Evolutionary conservation across 768 basidiomycete genomes (phyloP).

Genomic region (Xerocomus potaroensis): DNA sequence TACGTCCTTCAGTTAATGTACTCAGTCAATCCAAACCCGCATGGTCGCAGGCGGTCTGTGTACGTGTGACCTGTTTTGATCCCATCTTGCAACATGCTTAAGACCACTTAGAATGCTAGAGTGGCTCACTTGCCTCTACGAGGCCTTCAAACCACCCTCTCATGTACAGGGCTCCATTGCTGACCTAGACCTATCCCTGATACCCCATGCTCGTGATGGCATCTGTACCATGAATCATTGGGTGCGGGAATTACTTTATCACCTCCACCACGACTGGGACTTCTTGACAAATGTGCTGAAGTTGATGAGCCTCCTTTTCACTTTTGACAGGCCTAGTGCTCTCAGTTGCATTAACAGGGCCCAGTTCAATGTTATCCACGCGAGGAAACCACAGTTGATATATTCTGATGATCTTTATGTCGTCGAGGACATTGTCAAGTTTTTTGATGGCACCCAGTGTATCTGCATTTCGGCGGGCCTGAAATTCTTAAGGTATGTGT

Average conservation of each 20-base stretch:
- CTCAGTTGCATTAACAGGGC: constrained; percentile 33
- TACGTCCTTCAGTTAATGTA: constrained; percentile 38
- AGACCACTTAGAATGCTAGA: constrained; percentile 1
- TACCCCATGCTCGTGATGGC: constrained; percentile 38
- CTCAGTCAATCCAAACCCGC: constrained; percentile 7
- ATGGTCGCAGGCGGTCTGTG: not conserved
- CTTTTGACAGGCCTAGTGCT: constrained; percentile 35
- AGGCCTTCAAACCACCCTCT: constrained; percentile 45
- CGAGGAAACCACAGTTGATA: constrained; percentile 1
- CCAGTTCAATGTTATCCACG: constrained; percentile 18
- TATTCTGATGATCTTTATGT: constrained; percentile 21
- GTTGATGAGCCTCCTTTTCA: constrained; percentile 34
- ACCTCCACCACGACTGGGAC: constrained; percentile 3
- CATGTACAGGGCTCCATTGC: constrained; percentile 42
- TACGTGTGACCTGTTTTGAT: not conserved
- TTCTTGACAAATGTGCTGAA: constrained; percentile 37
- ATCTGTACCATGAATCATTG: constrained; percentile 41
- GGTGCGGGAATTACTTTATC: constrained; percentile 44
- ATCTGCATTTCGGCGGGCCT: constrained; percentile 35
- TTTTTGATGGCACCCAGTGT: constrained; percentile 25
- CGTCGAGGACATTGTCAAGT: constrained; percentile 30
- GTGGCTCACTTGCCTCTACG: constrained; percentile 44
- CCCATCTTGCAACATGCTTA: not conserved
- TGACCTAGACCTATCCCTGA: constrained; percentile 30
- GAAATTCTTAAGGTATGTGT: constrained; percentile 39